Percentiles rank a stretch among this genome's conserved stretches.
phyloP scores from a whole-genome alignment of 305 asterid genomes.

The Solanum hybrid region DNA sequence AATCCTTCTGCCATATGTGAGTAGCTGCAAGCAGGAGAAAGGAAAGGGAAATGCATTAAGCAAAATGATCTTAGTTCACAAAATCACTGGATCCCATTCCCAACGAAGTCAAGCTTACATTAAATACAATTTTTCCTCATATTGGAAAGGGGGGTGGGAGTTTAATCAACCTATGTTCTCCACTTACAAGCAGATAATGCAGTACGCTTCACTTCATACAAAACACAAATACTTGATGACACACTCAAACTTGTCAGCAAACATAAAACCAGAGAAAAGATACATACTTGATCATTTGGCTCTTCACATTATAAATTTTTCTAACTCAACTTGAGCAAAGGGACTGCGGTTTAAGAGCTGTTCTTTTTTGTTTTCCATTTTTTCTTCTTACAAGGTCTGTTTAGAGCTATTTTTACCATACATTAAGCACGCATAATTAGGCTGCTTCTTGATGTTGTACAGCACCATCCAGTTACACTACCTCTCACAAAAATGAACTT shows the following conservation, averaged over 20 bases:
- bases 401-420: background rate
- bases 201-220: background rate
- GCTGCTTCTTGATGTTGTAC: background rate
- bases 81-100: background rate
- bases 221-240: background rate
- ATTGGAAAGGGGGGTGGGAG: background rate
- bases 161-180: background rate
- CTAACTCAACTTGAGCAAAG: background rate
- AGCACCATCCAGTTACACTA: background rate
- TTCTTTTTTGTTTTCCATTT: background rate
- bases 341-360: background rate
- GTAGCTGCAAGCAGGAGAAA: constrained; percentile 47
- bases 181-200: background rate
- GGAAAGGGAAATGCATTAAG: background rate
- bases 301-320: background rate
- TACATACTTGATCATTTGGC: background rate
- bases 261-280: background rate
- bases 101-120: background rate
- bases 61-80: background rate
- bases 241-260: background rate
- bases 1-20: constrained; percentile 90
- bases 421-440: background rate
- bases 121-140: background rate
- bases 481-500: background rate
- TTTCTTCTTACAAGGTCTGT: background rate